Percentiles rank a stretch among this genome's conserved stretches.
Evolutionary conservation across 2,329 filamentous ascomycete species (phyloP).

Genomic region (Stagonosporopsis cucurbitacearum): DNA sequence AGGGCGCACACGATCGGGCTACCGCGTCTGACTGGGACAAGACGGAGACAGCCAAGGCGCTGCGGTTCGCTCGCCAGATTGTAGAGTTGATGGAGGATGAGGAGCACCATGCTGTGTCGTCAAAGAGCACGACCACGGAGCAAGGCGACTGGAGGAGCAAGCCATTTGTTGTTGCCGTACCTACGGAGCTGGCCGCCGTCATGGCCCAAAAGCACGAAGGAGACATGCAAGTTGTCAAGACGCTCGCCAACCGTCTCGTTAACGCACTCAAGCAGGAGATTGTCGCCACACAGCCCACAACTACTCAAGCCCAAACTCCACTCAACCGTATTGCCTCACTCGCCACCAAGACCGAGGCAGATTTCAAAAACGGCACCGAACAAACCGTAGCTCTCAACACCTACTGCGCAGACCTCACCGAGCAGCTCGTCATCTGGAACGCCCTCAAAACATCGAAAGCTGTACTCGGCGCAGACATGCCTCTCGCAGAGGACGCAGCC

Average conservation of each 20-base stretch:
- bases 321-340: slow-evolving; percentile 14
- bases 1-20: slow-evolving; percentile 45
- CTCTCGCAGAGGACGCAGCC: slow-evolving; percentile 32
- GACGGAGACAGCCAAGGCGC: slow-evolving; percentile 47
- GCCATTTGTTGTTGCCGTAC: slow-evolving; percentile 51
- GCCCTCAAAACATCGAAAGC: slow-evolving; percentile 52
- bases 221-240: slow-evolving; percentile 50
- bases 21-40: slow-evolving; percentile 45
- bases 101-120: slow-evolving; percentile 43
- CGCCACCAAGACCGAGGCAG: slow-evolving; percentile 12
- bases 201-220: slow-evolving; percentile 47
- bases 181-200: slow-evolving; percentile 53
- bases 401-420: slow-evolving; percentile 34
- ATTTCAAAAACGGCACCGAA: slow-evolving; percentile 9
- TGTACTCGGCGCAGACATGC: slow-evolving; percentile 49
- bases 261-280: slow-evolving; percentile 37
- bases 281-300: slow-evolving; percentile 21
- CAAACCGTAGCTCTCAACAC: slow-evolving; percentile 8
- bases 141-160: slow-evolving; percentile 35
- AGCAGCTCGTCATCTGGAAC: slow-evolving; percentile 51
- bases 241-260: slow-evolving; percentile 50
- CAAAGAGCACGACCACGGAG: slow-evolving; percentile 24
- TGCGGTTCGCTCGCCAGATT: slow-evolving; percentile 49
- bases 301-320: background rate
- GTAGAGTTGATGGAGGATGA: slow-evolving; percentile 51